Conservation (phyloP, 2,329 filamentous ascomycete genomes). For the Hyphodiscus sp. region DNA sequence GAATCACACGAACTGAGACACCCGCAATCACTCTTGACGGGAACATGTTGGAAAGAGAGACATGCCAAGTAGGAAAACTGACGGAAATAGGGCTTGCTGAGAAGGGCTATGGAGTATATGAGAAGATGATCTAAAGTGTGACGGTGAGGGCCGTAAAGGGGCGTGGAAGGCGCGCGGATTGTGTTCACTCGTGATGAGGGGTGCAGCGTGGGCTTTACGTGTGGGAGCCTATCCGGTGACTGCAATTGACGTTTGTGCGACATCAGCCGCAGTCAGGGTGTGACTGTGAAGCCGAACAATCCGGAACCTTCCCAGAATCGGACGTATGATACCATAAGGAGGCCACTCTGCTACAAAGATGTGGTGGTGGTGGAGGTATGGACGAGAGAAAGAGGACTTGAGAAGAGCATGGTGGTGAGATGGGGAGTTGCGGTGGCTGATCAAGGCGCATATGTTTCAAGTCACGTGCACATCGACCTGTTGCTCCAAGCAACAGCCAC, state of each 20-base stretch:
- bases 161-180: neutral
- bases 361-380: neutral
- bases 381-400: no score
- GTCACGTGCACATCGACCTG: neutral
- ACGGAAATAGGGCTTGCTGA: neutral
- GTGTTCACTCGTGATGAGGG: neutral
- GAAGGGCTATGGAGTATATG: neutral
- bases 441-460: neutral
- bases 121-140: neutral
- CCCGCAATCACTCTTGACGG: neutral
- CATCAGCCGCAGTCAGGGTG: conserved; percentile 17
- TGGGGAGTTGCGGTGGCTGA: neutral
- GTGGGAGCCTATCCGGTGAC: neutral
- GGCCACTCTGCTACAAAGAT: neutral
- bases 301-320: neutral
- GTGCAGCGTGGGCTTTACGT: no score
- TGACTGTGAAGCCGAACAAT: conserved; percentile 9
- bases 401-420: neutral
- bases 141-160: neutral
- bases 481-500: neutral
- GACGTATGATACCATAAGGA: neutral
- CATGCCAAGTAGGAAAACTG: neutral
- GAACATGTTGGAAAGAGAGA: conserved; percentile 1
- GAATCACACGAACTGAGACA: conserved; percentile 25
- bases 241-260: neutral